These are phyloP conservation scores for Tribonema minus DNA, from an alignment of 108 stramenopile species.

Conservation along the genomic window DNA sequence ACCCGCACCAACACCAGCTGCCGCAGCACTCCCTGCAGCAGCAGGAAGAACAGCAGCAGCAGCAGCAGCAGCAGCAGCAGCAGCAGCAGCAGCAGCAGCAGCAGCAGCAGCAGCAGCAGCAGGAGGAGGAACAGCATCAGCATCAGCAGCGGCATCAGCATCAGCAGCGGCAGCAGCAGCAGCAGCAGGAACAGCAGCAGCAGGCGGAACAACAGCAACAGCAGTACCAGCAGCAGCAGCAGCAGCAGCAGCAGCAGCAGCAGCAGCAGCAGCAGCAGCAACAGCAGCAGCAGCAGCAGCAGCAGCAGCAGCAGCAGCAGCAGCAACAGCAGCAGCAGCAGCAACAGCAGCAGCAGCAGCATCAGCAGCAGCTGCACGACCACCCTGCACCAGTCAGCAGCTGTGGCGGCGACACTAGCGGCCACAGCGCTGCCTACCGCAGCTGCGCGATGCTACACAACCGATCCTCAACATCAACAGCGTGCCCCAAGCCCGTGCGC, in stretches of 20 bases:
- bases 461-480: neutral
- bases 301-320: neutral
- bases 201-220: neutral
- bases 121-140: neutral
- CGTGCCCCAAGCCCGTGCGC: neutral
- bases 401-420: neutral
- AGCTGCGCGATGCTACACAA: neutral
- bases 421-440: neutral
- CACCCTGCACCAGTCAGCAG: neutral
- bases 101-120: neutral
- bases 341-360: neutral
- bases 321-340: neutral
- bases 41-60: neutral
- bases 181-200: neutral
- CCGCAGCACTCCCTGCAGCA: neutral
- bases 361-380: neutral
- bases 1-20: neutral
- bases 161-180: too few species aligned
- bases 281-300: neutral
- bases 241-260: neutral
- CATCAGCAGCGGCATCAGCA: neutral
- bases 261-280: neutral
- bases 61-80: neutral
- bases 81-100: neutral
- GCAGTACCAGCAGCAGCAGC: neutral